phyloP scores from a whole-genome alignment of 768 basidiomycete species.

The Rhodosporidiobolus sp. region DNA sequence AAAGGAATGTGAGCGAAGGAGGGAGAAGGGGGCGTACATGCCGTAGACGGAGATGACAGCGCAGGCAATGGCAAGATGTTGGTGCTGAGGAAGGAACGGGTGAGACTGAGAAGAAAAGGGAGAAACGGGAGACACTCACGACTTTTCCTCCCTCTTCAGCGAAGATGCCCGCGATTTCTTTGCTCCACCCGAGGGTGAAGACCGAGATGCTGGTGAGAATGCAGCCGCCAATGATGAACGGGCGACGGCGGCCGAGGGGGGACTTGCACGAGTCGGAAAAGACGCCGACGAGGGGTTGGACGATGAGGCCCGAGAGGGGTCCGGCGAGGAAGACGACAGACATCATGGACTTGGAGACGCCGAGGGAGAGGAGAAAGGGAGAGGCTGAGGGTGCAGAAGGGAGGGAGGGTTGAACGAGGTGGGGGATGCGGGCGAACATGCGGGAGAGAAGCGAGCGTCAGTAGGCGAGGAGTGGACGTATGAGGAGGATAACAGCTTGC shows the following conservation, averaged over 20 bases:
- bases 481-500: slow-evolving; percentile 45
- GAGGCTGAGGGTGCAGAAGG: slow-evolving; percentile 52
- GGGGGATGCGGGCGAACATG: background rate
- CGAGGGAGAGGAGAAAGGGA: slow-evolving; percentile 84
- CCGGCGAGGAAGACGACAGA: slow-evolving; percentile 90
- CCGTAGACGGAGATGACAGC: slow-evolving; percentile 69
- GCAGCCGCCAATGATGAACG: slow-evolving; percentile 76
- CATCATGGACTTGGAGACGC: slow-evolving; percentile 79
- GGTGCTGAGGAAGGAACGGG: slow-evolving; percentile 54
- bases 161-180: slow-evolving; percentile 59
- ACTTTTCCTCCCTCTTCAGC: slow-evolving; percentile 29
- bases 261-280: slow-evolving; percentile 82
- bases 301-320: slow-evolving; percentile 80
- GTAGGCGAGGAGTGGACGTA: background rate
- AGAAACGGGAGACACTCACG: background rate
- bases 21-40: slow-evolving; percentile 46
- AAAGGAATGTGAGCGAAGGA: slow-evolving; percentile 45
- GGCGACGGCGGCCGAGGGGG: slow-evolving; percentile 75
- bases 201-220: slow-evolving; percentile 66
- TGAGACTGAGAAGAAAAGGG: background rate
- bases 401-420: background rate
- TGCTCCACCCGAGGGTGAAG: slow-evolving; percentile 78
- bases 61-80: slow-evolving; percentile 66
- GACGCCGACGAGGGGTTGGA: slow-evolving; percentile 72
- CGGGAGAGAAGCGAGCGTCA: background rate